These are phyloP conservation scores for Pterulicium gracile DNA, from an alignment of 1,284 basidiomycete species.

Conservation along the genomic window DNA sequence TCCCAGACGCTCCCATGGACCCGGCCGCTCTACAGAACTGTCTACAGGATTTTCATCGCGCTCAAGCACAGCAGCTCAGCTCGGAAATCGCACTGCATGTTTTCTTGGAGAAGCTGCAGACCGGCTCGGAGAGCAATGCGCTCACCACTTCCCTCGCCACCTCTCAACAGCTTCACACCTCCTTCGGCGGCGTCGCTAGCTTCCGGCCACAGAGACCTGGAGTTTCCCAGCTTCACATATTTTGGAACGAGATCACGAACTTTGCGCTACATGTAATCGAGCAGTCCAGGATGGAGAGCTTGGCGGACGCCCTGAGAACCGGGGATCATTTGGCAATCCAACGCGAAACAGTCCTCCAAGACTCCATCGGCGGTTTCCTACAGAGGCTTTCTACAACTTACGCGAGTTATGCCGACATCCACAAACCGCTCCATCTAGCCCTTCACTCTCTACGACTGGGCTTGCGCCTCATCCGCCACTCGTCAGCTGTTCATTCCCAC, in stretches of 20 bases:
- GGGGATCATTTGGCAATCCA: constrained; percentile 26
- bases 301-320: constrained; percentile 22
- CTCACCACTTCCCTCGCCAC: constrained; percentile 30
- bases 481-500: constrained; percentile 10
- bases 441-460: constrained; percentile 67
- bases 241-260: constrained; percentile 76
- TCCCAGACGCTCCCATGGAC: constrained; percentile 85
- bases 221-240: constrained; percentile 52
- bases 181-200: constrained; percentile 13
- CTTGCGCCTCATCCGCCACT: constrained; percentile 44
- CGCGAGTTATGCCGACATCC: constrained; percentile 61
- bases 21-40: constrained; percentile 66
- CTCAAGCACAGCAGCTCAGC: constrained; percentile 34
- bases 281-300: constrained; percentile 33
- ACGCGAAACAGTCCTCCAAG: constrained; percentile 54
- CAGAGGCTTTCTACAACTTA: constrained; percentile 51
- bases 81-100: constrained; percentile 49
- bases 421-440: constrained; percentile 52
- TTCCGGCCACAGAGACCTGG: constrained; percentile 30
- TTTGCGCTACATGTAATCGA: constrained; percentile 52
- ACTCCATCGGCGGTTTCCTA: constrained; percentile 51
- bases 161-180: too few species aligned
- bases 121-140: constrained; percentile 50
- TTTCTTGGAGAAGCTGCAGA: constrained; percentile 45
- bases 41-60: constrained; percentile 36